Percentiles rank a stretch among this genome's conserved stretches.
Conservation (phyloP, 495 filamentous ascomycete species). For the Copromyces sp. region DNA sequence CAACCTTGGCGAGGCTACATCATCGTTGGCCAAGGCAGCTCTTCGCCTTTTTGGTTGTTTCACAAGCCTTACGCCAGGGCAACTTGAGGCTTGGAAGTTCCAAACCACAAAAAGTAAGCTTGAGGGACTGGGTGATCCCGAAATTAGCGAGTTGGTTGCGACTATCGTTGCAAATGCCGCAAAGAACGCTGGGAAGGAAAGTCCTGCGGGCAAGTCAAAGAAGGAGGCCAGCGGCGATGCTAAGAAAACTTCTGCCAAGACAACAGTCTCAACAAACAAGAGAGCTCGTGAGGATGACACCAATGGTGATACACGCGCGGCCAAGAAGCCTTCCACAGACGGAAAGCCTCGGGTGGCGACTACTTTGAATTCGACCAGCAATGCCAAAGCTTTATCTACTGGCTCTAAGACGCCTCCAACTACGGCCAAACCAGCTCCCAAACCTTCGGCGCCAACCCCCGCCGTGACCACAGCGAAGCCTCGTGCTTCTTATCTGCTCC, state of each 20-base stretch:
- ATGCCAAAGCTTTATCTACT: conserved; percentile 4
- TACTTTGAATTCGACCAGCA: conserved; percentile 8
- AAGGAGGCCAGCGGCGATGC: conserved; percentile 7
- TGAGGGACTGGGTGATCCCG: conserved; percentile 54
- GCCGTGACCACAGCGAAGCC: conserved; percentile 15
- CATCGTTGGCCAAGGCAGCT: conserved; percentile 50
- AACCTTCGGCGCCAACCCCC: conserved; percentile 17
- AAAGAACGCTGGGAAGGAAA: conserved; percentile 16
- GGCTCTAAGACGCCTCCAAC: conserved; percentile 9
- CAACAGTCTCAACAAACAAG: conserved; percentile 7
- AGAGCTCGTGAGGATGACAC: conserved; percentile 30
- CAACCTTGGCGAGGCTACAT: conserved; percentile 54
- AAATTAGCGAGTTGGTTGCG: conserved; percentile 39
- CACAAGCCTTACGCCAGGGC: conserved; percentile 48
- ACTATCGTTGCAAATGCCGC: conserved; percentile 29
- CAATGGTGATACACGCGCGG: conserved; percentile 20
- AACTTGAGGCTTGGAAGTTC: conserved; percentile 57
- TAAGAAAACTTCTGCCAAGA: conserved; percentile 6
- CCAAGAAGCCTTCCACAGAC: conserved; percentile 32
- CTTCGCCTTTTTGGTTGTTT: conserved; percentile 57
- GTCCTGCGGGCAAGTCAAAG: conserved; percentile 6
- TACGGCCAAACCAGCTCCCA: conserved; percentile 15
- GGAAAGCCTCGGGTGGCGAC: neutral
- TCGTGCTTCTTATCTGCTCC: conserved; percentile 17
- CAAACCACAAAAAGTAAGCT: conserved; percentile 52